Evolutionary conservation across 441 rosid genomes (phyloP).

Genomic region (Erodium texanum): DNA sequence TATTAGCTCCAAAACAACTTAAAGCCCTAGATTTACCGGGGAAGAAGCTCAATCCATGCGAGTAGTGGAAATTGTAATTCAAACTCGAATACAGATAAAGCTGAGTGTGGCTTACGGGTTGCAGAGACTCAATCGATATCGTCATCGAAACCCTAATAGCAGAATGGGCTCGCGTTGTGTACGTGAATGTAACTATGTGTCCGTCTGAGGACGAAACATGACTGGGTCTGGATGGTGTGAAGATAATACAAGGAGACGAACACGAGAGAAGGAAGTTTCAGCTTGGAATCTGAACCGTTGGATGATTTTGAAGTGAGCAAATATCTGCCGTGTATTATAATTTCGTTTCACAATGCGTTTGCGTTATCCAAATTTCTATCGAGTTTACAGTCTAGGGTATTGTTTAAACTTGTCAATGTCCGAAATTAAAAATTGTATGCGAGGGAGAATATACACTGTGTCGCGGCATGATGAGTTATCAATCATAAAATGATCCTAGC

Average conservation of each 20-base stretch:
- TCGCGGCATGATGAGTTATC: too few species aligned
- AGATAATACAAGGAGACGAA: not conserved
- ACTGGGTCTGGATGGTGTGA: not conserved
- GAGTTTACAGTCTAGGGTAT: too few species aligned
- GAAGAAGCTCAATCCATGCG: slow-evolving; percentile 30
- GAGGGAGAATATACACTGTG: too few species aligned
- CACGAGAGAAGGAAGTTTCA: slow-evolving; percentile 7
- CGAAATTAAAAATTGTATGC: too few species aligned
- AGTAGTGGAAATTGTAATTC: slow-evolving; percentile 23
- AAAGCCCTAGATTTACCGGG: slow-evolving; percentile 34
- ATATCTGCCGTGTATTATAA: too few species aligned
- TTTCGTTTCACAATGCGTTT: too few species aligned
- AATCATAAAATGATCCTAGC: too few species aligned
- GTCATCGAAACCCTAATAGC: slow-evolving; percentile 35
- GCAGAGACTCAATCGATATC: slow-evolving; percentile 40
- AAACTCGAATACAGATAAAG: slow-evolving; percentile 15
- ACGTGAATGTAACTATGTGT: slow-evolving; percentile 16
- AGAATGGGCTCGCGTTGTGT: not conserved
- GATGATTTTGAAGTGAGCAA: slow-evolving; percentile 21
- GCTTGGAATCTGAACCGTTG: slow-evolving; percentile 30
- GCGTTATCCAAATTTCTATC: too few species aligned
- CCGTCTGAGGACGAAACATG: not conserved
- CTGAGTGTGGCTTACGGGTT: slow-evolving; percentile 33
- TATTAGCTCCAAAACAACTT: slow-evolving; percentile 23
- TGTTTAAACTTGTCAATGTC: too few species aligned